Conservation (phyloP, 2,329 filamentous ascomycete species). For the Exserohilum turcica region DNA sequence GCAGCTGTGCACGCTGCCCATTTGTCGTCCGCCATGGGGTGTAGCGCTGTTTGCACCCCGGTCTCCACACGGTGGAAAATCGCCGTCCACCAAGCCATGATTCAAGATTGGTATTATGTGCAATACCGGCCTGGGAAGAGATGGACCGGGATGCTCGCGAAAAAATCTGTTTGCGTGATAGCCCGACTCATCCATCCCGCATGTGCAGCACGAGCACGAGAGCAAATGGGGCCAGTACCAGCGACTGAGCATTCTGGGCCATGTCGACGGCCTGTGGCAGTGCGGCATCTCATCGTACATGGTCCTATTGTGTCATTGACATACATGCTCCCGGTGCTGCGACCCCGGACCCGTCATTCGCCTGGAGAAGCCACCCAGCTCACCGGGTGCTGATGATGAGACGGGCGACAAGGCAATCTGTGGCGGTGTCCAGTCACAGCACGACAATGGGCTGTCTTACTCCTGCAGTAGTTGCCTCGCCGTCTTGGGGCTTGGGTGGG, state of each 20-base stretch:
- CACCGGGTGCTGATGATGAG: conserved; percentile 2
- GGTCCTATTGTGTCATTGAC: conserved; percentile 14
- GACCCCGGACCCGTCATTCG: background rate
- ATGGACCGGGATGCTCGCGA: conserved; percentile 29
- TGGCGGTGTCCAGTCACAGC: conserved; percentile 6
- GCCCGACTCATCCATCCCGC: conserved; percentile 16
- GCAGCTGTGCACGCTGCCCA: conserved; percentile 11
- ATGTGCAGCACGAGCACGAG: conserved; percentile 9
- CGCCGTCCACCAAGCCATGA: conserved; percentile 19
- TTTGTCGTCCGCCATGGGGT: conserved; percentile 17
- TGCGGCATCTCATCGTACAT: conserved; percentile 22
- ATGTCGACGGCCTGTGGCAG: conserved; percentile 27
- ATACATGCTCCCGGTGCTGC: conserved; percentile 14
- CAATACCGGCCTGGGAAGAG: conserved; percentile 3
- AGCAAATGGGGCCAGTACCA: conserved; percentile 28
- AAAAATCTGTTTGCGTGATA: conserved; percentile 25
- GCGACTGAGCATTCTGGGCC: conserved; percentile 28
- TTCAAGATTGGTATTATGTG: conserved; percentile 10
- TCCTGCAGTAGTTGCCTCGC: conserved; percentile 10
- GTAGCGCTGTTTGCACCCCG: conserved; percentile 32
- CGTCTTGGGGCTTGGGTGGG: background rate
- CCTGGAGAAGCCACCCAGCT: background rate
- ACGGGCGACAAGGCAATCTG: conserved; percentile 7
- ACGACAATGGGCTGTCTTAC: conserved; percentile 4
- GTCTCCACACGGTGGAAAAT: background rate